Conservation (phyloP, 2,329 filamentous ascomycete species). For the Fusarium sacchari region DNA sequence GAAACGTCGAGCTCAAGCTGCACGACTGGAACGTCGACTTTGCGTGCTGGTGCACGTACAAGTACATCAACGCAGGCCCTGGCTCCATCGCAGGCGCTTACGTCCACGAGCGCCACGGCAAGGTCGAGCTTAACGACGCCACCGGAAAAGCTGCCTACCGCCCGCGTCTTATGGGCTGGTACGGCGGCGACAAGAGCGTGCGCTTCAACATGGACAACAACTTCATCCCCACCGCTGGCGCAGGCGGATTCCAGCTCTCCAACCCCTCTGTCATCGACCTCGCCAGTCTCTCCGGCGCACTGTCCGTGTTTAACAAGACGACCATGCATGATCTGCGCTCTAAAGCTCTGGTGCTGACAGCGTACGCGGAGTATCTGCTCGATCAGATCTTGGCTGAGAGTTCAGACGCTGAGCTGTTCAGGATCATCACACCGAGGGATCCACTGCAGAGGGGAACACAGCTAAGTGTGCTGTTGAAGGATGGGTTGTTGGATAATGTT, state of each 20-base stretch:
- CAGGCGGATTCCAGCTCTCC: slow-evolving; percentile 83
- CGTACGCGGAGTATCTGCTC: slow-evolving; percentile 78
- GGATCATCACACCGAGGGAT: slow-evolving; percentile 75
- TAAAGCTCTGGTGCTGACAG: slow-evolving; percentile 78
- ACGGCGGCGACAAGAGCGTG: slow-evolving; percentile 80
- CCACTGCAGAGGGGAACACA: slow-evolving; percentile 79
- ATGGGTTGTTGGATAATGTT: slow-evolving; percentile 76
- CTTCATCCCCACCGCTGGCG: slow-evolving; percentile 81
- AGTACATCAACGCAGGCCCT: slow-evolving; percentile 89
- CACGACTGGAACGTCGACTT: slow-evolving; percentile 95
- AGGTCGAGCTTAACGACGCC: slow-evolving; percentile 56
- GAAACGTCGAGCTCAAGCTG: slow-evolving; percentile 81
- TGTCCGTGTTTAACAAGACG: slow-evolving; percentile 79
- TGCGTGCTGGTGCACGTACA: slow-evolving; percentile 93
- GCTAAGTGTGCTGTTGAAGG: slow-evolving; percentile 75
- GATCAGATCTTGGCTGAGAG: slow-evolving; percentile 52
- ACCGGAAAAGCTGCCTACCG: slow-evolving; percentile 59
- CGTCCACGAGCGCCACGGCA: slow-evolving; percentile 79
- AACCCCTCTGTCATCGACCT: slow-evolving; percentile 84
- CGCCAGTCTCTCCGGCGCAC: slow-evolving; percentile 75
- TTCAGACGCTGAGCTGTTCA: slow-evolving; percentile 55
- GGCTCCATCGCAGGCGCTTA: slow-evolving; percentile 84
- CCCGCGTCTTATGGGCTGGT: slow-evolving; percentile 83
- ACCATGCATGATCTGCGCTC: slow-evolving; percentile 73
- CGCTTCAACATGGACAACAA: slow-evolving; percentile 86